Percentiles rank a stretch among this genome's conserved stretches.
These are phyloP conservation scores for Diversispora epigaea DNA, from an alignment of 192 early-diverging fungal genomes.

Conservation along the genomic window DNA sequence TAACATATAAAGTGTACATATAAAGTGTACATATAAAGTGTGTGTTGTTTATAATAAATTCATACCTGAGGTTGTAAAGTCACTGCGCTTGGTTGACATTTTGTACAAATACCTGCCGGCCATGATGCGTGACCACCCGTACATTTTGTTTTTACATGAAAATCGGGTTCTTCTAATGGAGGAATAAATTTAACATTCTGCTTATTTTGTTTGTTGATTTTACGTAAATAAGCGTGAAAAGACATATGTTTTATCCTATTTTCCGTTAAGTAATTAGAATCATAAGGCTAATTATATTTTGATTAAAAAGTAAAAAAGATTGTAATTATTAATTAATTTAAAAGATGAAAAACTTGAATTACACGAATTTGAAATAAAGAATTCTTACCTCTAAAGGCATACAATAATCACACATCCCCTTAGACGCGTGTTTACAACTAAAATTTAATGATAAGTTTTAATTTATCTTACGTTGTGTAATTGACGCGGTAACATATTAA, in stretches of 20 bases:
- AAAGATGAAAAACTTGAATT: neutral
- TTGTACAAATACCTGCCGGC: slow-evolving; percentile 95
- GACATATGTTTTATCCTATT: slow-evolving; percentile 98
- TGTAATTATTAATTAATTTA: neutral
- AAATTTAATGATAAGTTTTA: neutral
- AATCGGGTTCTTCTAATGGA: slow-evolving; percentile 84
- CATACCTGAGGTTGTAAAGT: slow-evolving; percentile 78
- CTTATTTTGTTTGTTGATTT: slow-evolving; percentile 68
- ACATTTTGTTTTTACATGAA: slow-evolving; percentile 79
- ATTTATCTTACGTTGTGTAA: neutral
- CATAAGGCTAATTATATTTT: slow-evolving; percentile 65
- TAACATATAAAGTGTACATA: neutral
- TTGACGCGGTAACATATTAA: slow-evolving; percentile 5
- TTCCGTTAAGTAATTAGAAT: slow-evolving; percentile 79
- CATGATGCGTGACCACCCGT: slow-evolving; percentile 80
- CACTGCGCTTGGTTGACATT: slow-evolving; percentile 94
- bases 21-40: slow-evolving; percentile 32
- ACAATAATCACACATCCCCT: slow-evolving; percentile 94
- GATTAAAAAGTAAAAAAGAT: neutral
- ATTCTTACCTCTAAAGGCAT: slow-evolving; percentile 72
- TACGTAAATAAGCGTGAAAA: slow-evolving; percentile 86
- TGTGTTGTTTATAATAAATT: slow-evolving; percentile 5
- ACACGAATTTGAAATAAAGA: neutral
- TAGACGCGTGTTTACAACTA: slow-evolving; percentile 75
- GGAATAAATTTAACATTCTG: slow-evolving; percentile 62